These are phyloP conservation scores for Hypomontagnella submonticulosa DNA, from an alignment of 495 filamentous ascomycete species.

Conservation along the genomic window DNA sequence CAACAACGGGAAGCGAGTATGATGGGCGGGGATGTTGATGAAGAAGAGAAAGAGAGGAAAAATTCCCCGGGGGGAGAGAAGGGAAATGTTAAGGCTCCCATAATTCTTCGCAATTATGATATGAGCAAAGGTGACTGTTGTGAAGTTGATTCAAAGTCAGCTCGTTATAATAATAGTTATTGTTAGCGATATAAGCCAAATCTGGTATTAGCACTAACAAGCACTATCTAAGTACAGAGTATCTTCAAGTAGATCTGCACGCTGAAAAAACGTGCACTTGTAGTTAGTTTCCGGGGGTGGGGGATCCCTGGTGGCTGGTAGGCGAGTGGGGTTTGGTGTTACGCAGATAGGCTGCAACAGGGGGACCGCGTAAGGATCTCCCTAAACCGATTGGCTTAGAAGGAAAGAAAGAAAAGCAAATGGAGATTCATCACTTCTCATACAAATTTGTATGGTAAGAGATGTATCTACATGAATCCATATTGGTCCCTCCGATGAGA, in stretches of 20 bases:
- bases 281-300: not conserved
- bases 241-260: constrained; percentile 21
- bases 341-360: not conserved
- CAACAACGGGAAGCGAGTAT: too few species aligned
- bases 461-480: constrained; percentile 23
- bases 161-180: constrained; percentile 18
- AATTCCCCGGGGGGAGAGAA: not conserved
- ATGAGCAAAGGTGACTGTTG: constrained; percentile 2
- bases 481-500: constrained; percentile 1
- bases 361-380: constrained; percentile 2
- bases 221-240: constrained; percentile 43
- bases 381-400: constrained; percentile 34
- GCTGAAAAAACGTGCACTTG: not conserved
- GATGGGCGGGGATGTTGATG: not conserved
- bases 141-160: constrained; percentile 26
- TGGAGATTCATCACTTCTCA: constrained; percentile 35
- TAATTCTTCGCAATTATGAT: not conserved
- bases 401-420: constrained; percentile 28
- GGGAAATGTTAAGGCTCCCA: not conserved
- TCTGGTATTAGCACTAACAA: constrained; percentile 22
- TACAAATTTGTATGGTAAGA: constrained; percentile 27
- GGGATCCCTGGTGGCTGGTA: constrained; percentile 26
- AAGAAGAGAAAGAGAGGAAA: constrained; percentile 2
- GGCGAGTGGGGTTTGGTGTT: constrained; percentile 7
- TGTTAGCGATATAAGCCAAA: constrained; percentile 14